Percentiles rank a stretch among this genome's conserved stretches.
These are phyloP conservation scores for Cyclostephanos invisitatus DNA, from an alignment of 108 stramenopile genomes.

Conservation along the genomic window DNA sequence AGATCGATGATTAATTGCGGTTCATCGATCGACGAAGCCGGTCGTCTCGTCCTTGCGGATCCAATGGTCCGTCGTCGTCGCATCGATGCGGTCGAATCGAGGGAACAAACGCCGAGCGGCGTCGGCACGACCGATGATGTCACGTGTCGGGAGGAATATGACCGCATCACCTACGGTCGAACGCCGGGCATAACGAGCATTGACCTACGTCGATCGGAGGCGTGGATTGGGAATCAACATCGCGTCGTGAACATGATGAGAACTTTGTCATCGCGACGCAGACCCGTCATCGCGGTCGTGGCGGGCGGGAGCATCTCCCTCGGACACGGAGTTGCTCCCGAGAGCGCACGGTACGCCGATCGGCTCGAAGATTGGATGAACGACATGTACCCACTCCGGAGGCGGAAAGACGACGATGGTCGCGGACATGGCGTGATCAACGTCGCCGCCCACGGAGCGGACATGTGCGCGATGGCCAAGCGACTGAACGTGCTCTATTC, in stretches of 20 bases:
- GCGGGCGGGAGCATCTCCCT: slow-evolving; percentile 63
- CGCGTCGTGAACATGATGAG: slow-evolving; percentile 35
- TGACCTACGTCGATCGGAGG: slow-evolving; percentile 48
- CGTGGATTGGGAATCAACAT: slow-evolving; percentile 55
- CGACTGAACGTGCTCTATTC: slow-evolving; percentile 53
- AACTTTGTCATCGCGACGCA: slow-evolving; percentile 17
- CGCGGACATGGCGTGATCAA: slow-evolving; percentile 49
- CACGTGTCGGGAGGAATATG: slow-evolving; percentile 44
- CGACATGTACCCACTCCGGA: slow-evolving; percentile 49
- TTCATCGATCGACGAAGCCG: neutral
- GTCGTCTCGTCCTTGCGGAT: neutral
- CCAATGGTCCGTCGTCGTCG: neutral
- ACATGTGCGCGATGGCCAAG: slow-evolving; percentile 65
- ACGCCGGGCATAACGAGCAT: slow-evolving; percentile 51
- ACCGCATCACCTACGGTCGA: slow-evolving; percentile 37
- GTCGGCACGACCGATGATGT: neutral
- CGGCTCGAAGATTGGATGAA: slow-evolving; percentile 64
- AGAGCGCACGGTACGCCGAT: slow-evolving; percentile 36
- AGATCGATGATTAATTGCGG: slow-evolving; percentile 4
- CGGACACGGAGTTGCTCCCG: slow-evolving; percentile 52
- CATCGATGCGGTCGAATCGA: neutral
- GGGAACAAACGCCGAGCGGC: neutral
- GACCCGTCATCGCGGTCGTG: slow-evolving; percentile 52
- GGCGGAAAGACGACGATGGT: neutral
- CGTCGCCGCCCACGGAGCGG: slow-evolving; percentile 65